Evolutionary conservation across 768 basidiomycete species (phyloP), one percentile per base, ranked within the genome.

Genomic region (Boletus sensibilis): DNA sequence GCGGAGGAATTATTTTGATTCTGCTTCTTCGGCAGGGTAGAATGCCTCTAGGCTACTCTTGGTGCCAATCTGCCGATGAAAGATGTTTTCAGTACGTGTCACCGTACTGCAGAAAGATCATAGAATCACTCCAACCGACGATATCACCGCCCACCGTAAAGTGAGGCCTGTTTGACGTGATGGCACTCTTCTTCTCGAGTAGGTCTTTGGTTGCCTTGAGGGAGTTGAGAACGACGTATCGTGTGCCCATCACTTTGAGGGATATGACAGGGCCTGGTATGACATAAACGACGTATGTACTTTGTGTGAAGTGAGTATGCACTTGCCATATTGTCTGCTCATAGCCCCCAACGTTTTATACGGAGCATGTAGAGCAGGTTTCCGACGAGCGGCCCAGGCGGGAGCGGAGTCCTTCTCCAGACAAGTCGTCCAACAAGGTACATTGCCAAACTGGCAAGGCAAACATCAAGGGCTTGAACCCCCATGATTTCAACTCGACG

Each of bases 181-280:
- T 29, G 2, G 50, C 33, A 1, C 57, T 51, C 35, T 52, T 50
- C 41, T 63, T 66, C 4, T 59, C 57, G 1, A 66, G 51, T 3
- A 66, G 20, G 12, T 64, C 59, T 4, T 25, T 43, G 18, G 25
- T 16, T 0, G 72, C 75, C 57, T 78, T 71, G 57, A 74, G 52
- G 60, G 74, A 75, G 66, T 79, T 82, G 41, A 85, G 68, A 55
- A 84, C 71, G 47, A 85, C 57, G 65, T 81, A 74, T 8, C 72
- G 73, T 44, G 76, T 75, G 33, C 78, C 75, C 47, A 82, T 68
- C 38, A 80, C 58, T 21, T 38, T 44, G 33, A 61, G 2, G 20
- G 46, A 55, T 0, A 54, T 34, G 13, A 63, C 39, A 11, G 25
- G 44, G 11, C 64, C 64, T 66, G 37, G 16, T 2, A 62, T 46